Percentiles rank a stretch among this genome's conserved stretches.
phyloP scores from a whole-genome alignment of 2,329 filamentous ascomycete genomes.

The Hymenoscyphus salicellus region DNA sequence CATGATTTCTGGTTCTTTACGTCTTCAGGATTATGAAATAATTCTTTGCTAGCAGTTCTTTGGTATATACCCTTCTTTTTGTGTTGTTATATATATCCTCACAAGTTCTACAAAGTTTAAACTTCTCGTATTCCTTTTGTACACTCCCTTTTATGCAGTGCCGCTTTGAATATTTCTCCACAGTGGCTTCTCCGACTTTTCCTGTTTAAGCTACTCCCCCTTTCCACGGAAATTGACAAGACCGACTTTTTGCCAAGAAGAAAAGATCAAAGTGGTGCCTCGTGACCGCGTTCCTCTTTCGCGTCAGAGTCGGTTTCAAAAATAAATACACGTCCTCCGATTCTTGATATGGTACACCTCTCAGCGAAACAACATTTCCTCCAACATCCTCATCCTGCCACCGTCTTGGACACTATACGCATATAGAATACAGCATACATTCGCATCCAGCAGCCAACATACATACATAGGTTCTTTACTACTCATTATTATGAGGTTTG shows the following conservation, averaged over 20 bases:
- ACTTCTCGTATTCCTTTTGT: not conserved
- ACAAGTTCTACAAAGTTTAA: not conserved
- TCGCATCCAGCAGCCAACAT: not conserved
- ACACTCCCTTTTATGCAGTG: not conserved
- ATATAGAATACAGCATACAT: not conserved
- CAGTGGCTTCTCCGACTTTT: not conserved
- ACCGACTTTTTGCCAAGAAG: not conserved
- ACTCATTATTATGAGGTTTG: not conserved
- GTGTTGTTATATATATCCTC: not conserved
- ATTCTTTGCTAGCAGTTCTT: not conserved
- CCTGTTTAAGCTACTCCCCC: not conserved
- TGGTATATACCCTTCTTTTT: not conserved
- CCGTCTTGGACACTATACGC: not conserved
- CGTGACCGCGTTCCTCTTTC: not conserved
- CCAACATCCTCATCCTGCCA: not conserved
- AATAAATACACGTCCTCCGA: not conserved
- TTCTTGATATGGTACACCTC: not conserved
- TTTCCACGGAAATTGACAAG: not conserved
- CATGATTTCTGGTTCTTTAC: not conserved
- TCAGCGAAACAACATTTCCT: not conserved
- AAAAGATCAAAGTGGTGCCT: not conserved
- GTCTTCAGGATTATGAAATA: not conserved
- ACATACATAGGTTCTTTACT: not conserved
- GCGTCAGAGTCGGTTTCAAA: not conserved
- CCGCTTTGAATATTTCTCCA: not conserved